Evolutionary conservation across 257 asterid genomes (phyloP).

Genomic region (Fraxinus cuspidata): DNA sequence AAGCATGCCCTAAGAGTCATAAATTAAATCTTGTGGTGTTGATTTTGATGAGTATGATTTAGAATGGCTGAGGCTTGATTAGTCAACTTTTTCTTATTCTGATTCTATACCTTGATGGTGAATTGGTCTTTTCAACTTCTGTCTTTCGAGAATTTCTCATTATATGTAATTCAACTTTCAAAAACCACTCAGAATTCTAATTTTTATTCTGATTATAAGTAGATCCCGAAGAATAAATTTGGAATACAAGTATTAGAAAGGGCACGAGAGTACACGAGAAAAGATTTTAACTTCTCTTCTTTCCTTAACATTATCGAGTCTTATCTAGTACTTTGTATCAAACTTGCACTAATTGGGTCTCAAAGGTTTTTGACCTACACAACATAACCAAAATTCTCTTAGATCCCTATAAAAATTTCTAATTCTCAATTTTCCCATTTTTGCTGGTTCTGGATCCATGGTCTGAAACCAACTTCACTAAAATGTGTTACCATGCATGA

Average conservation of each 20-base stretch:
- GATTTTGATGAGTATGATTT: background rate
- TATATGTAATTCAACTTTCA: background rate
- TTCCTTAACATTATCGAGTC: background rate
- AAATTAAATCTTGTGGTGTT: background rate
- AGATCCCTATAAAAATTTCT: background rate
- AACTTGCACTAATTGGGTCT: background rate
- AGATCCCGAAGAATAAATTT: background rate
- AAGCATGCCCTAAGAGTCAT: background rate
- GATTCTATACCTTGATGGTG: background rate
- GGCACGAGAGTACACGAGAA: background rate
- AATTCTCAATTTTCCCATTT: background rate
- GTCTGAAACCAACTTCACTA: background rate
- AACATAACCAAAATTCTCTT: background rate
- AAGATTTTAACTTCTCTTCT: background rate
- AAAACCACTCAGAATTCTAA: background rate
- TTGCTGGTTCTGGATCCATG: too few species aligned
- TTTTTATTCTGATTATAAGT: background rate
- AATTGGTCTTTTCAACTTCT: background rate
- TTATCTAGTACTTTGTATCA: background rate
- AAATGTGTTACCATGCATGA: background rate
- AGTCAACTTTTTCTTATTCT: slow-evolving; percentile 12
- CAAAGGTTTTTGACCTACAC: background rate
- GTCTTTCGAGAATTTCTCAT: background rate
- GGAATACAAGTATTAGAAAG: background rate
- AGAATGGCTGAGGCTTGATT: background rate